phyloP scores from a whole-genome alignment of 352 stramenopile genomes.

The Plasmopara viticola region DNA sequence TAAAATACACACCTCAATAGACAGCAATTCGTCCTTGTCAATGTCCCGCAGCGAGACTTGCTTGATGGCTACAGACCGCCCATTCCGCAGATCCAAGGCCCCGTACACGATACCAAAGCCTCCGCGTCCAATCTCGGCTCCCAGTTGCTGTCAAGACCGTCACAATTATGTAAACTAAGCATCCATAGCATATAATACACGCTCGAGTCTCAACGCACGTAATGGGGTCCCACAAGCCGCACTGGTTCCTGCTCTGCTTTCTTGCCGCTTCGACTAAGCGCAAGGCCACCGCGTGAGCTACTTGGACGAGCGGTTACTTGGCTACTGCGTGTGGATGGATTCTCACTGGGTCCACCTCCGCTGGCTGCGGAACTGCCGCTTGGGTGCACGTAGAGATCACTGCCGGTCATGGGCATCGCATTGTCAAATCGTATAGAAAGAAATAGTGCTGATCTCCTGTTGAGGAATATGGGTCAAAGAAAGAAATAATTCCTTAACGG shows the following conservation, averaged over 20 bases:
- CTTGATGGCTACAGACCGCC: slow-evolving; percentile 82
- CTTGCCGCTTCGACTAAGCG: slow-evolving; percentile 19
- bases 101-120: slow-evolving; percentile 88
- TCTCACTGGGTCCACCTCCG: neutral
- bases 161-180: slow-evolving; percentile 7
- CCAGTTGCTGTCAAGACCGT: slow-evolving; percentile 65
- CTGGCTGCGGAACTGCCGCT: slow-evolving; percentile 9
- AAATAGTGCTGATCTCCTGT: no score
- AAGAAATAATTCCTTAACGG: no score
- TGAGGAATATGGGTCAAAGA: no score
- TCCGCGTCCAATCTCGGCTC: slow-evolving; percentile 86
- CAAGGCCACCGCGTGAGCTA: slow-evolving; percentile 12
- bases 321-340: slow-evolving; percentile 2
- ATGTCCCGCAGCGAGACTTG: slow-evolving; percentile 80
- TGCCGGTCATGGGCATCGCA: slow-evolving; percentile 20
- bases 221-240: slow-evolving; percentile 68
- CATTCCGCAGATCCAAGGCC: slow-evolving; percentile 80
- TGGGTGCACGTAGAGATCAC: slow-evolving; percentile 21
- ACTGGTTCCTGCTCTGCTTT: slow-evolving; percentile 41
- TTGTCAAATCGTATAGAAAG: slow-evolving; percentile 2
- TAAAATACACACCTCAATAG: slow-evolving; percentile 54
- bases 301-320: slow-evolving; percentile 14
- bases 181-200: slow-evolving; percentile 1
- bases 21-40: slow-evolving; percentile 75
- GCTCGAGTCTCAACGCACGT: slow-evolving; percentile 32